A percentile compares a stretch with the other conserved stretches of the same genome.
Evolutionary conservation across 73 alveolate species (phyloP).

Genomic region (Breviolum minutum): DNA sequence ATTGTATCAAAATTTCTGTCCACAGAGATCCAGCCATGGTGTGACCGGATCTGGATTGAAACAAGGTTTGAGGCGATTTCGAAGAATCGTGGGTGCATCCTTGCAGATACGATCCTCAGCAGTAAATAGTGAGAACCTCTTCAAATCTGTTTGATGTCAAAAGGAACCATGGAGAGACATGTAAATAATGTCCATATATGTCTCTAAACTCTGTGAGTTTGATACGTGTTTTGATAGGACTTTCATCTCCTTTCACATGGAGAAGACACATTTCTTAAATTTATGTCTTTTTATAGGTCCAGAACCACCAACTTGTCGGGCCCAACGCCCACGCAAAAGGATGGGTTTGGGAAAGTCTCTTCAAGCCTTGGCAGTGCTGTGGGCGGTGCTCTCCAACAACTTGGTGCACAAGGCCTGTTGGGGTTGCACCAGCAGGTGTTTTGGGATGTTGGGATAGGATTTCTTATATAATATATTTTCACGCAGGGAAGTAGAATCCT

Average conservation of each 20-base stretch:
- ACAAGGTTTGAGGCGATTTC: slow-evolving; percentile 27
- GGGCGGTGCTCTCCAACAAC: slow-evolving; percentile 36
- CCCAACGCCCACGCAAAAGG: background rate
- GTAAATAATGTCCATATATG: background rate
- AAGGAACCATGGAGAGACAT: background rate
- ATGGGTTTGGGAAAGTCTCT: slow-evolving; percentile 53
- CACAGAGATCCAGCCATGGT: no score
- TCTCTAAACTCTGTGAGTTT: background rate
- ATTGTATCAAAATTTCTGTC: no score
- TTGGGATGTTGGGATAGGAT: no score
- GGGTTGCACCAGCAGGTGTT: no score
- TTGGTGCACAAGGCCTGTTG: background rate
- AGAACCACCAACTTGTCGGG: background rate
- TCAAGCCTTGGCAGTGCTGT: slow-evolving; percentile 42
- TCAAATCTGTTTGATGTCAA: background rate
- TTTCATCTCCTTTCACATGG: background rate
- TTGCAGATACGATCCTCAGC: slow-evolving; percentile 37
- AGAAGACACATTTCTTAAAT: background rate
- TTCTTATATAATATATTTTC: no score
- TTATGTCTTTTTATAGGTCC: background rate
- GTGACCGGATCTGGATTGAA: background rate
- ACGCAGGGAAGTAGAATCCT: no score
- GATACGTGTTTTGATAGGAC: background rate
- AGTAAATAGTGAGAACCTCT: no score
- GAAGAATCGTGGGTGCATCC: slow-evolving; percentile 58